A percentile compares a stretch with the other conserved stretches of the same genome.
Conservation (phyloP, 2,329 filamentous ascomycete species). For the Hymenoscyphus fraxineus region DNA sequence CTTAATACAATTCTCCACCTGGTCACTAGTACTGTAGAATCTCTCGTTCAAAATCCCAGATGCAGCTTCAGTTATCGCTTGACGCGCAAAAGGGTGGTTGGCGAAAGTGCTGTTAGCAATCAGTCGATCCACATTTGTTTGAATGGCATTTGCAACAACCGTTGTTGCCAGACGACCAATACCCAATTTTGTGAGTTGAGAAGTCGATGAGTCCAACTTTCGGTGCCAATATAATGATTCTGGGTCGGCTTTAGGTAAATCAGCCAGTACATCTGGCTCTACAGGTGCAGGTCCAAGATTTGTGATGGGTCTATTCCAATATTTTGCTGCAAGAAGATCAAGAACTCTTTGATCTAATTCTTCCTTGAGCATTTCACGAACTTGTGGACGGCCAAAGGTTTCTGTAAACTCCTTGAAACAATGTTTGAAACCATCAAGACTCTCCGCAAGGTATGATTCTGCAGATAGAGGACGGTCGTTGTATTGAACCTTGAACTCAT, state of each 20-base stretch:
- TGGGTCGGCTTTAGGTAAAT: constrained; percentile 79
- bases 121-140: constrained; percentile 75
- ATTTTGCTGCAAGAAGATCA: constrained; percentile 85
- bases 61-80: constrained; percentile 89
- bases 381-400: constrained; percentile 82
- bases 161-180: constrained; percentile 90
- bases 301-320: constrained; percentile 96
- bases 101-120: constrained; percentile 80
- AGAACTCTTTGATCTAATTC: constrained; percentile 94
- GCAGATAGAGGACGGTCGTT: constrained; percentile 93
- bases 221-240: constrained; percentile 89
- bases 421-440: constrained; percentile 93
- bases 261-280: constrained; percentile 69
- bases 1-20: constrained; percentile 98
- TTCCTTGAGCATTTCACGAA: constrained; percentile 82
- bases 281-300: constrained; percentile 65
- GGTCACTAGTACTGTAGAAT: constrained; percentile 95
- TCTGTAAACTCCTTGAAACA: constrained; percentile 93
- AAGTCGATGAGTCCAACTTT: constrained; percentile 88
- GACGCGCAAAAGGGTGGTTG: constrained; percentile 83
- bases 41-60: constrained; percentile 87
- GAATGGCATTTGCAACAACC: constrained; percentile 83
- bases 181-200: constrained; percentile 86
- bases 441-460: constrained; percentile 94
- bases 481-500: constrained; percentile 99